Evolutionary conservation across 371 early-diverging fungal species (phyloP).

Genomic region (Rhizopus arrhizus): DNA sequence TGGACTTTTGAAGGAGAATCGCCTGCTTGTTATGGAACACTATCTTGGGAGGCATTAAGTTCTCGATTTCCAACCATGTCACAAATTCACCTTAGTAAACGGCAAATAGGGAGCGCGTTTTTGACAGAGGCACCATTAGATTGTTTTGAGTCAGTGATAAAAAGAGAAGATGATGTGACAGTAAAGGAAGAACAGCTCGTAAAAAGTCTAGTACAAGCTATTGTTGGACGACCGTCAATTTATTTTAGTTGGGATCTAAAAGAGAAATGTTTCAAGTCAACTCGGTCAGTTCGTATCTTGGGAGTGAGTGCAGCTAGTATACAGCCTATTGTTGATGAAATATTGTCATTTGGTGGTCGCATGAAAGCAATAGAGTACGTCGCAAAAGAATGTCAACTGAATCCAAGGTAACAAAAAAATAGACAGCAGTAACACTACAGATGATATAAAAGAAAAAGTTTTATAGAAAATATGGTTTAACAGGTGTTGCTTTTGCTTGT

Average conservation of each 20-base stretch:
- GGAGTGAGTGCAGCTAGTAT: conserved; percentile 43
- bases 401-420: conserved; percentile 28
- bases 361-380: conserved; percentile 36
- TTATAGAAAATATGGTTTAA: conserved; percentile 44
- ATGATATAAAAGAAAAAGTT: conserved; percentile 6
- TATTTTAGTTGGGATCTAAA: conserved; percentile 33
- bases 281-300: conserved; percentile 36
- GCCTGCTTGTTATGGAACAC: conserved; percentile 7
- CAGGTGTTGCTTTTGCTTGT: conserved; percentile 53
- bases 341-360: conserved; percentile 41
- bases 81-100: conserved; percentile 15
- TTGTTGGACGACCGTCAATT: conserved; percentile 36
- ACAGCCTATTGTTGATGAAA: conserved; percentile 25
- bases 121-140: conserved; percentile 41
- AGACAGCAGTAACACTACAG: not conserved
- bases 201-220: conserved; percentile 25
- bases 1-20: conserved; percentile 4
- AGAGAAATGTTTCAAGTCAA: conserved; percentile 5
- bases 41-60: conserved; percentile 26
- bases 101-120: conserved; percentile 37
- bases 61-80: conserved; percentile 14
- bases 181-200: conserved; percentile 27
- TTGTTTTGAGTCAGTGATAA: conserved; percentile 39
- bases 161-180: conserved; percentile 4
- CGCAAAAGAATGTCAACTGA: conserved; percentile 34